Base-by-base conservation (phyloP, 257 asterid species). In the Forsythia viridissima region DNA sequence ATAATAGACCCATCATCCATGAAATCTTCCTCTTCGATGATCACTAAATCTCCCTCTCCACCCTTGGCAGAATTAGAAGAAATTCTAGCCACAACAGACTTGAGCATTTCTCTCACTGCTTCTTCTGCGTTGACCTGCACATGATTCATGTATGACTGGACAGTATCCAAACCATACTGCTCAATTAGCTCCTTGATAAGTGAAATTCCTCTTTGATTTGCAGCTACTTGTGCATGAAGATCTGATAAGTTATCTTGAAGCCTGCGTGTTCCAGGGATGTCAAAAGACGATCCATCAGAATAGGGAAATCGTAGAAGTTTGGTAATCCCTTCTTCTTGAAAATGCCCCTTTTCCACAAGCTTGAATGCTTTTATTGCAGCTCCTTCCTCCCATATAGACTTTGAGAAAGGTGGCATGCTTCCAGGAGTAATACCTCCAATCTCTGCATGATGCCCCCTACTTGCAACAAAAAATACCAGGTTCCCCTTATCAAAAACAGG, bases 351-450 rank as follows among this genome's bases (percentile, higher is more conserved):
- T 77, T 95, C 96, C 15, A 95, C 98, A 67, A 95, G 99, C 89
- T 95, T 95, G 87, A 95, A 95, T 70, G 97, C 89, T 86, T 93
- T 93, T 76, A 95, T 92, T n/a, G 98, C 98, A 34, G 98, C 99
- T 76, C 99, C 99, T 87, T 95, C 99, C 74, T 95, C 99, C 92
- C 92, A 92, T 83, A 95, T 92, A 73, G 91, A 87, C 88, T 95
- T 95, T 9, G 99, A 95, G 81, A 95, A 95, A 2, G 99, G 99
- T 0, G 99, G 98, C 99, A 95, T 95, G 83, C 99, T 95, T 73
- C 99, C 99, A 4, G 99, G 99, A 37, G 98, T 95, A 77, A 95
- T 92, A 55, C 99, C 99, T 75, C 99, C 99, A 43, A 95, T 95
- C 87, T 95, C 99, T 4, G 99, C 97, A 76, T 93, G 99, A 86